phyloP scores from a whole-genome alignment of 1,139 yeast genomes.

The Protomyces gravidus region DNA sequence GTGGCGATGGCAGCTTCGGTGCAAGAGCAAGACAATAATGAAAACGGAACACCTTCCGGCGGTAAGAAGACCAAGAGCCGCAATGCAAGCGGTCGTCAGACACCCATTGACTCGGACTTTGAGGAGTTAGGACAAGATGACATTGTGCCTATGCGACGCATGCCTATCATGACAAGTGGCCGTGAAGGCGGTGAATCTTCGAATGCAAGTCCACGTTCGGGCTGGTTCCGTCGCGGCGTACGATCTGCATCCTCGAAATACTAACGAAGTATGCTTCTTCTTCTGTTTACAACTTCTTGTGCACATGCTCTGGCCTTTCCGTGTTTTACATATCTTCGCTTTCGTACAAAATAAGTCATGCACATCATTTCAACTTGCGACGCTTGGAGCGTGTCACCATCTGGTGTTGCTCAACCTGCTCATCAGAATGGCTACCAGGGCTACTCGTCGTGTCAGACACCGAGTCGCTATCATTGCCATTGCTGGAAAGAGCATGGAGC shows the following conservation, averaged over 20 bases:
- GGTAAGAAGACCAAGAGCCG: not conserved
- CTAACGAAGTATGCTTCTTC: not conserved
- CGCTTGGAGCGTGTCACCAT: not conserved
- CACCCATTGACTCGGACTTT: conserved; percentile 21
- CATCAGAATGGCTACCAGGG: too few species aligned
- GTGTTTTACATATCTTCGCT: too few species aligned
- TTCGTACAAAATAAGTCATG: too few species aligned
- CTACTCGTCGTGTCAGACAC: not conserved
- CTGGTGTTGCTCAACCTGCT: not conserved
- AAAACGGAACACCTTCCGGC: not conserved
- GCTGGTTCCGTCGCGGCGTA: not conserved
- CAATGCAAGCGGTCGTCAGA: conserved; percentile 3
- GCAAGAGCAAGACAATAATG: not conserved
- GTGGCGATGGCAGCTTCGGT: not conserved
- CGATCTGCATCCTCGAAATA: not conserved
- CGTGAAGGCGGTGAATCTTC: not conserved
- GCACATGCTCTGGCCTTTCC: not conserved
- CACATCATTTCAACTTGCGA: not conserved
- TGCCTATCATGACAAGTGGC: not conserved
- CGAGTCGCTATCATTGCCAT: not conserved
- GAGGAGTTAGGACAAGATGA: conserved; percentile 18
- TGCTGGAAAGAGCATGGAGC: too few species aligned
- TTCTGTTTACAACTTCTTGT: too few species aligned
- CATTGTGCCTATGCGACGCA: not conserved
- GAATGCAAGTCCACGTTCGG: not conserved